Evolutionary conservation across 164 flowering plant genomes (phyloP).

Genomic region (Dillenia suffruticosa): DNA sequence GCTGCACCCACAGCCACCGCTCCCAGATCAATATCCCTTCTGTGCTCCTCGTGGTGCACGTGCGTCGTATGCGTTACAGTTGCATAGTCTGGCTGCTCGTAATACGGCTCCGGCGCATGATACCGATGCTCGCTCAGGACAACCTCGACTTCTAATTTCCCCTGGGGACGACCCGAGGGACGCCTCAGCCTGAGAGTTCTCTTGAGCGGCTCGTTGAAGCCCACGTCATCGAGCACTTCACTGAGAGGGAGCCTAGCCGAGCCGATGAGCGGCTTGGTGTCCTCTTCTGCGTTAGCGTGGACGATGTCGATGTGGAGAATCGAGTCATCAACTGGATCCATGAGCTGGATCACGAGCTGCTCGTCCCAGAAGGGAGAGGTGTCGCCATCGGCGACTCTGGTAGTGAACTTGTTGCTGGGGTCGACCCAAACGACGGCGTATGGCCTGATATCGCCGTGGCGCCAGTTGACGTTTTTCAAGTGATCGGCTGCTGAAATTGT

Average conservation of each 20-base stretch:
- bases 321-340: conserved; percentile 37
- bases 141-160: conserved; percentile 49
- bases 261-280: conserved; percentile 59
- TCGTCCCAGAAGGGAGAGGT: conserved; percentile 58
- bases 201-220: conserved; percentile 21
- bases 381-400: conserved; percentile 58
- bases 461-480: conserved; percentile 89
- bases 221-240: conserved; percentile 53
- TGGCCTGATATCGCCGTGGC: conserved; percentile 57
- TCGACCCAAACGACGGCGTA: conserved; percentile 84
- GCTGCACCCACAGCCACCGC: conserved; percentile 88
- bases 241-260: conserved; percentile 39
- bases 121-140: conserved; percentile 32
- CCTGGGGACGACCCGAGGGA: conserved; percentile 94
- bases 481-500: conserved; percentile 59
- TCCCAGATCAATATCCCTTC: conserved; percentile 63
- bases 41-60: conserved; percentile 20
- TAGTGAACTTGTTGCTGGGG: conserved; percentile 50
- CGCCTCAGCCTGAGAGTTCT: conserved; percentile 48
- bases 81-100: neutral
- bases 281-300: conserved; percentile 42
- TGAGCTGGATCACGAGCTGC: conserved; percentile 45
- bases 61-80: too few relatives aligned
- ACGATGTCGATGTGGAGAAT: conserved; percentile 55
- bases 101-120: conserved; percentile 28